Evolutionary conservation across 805 yeast genomes (phyloP), one percentile per base, ranked within the genome.

Genomic region (Cyberlindnera maclurae): DNA sequence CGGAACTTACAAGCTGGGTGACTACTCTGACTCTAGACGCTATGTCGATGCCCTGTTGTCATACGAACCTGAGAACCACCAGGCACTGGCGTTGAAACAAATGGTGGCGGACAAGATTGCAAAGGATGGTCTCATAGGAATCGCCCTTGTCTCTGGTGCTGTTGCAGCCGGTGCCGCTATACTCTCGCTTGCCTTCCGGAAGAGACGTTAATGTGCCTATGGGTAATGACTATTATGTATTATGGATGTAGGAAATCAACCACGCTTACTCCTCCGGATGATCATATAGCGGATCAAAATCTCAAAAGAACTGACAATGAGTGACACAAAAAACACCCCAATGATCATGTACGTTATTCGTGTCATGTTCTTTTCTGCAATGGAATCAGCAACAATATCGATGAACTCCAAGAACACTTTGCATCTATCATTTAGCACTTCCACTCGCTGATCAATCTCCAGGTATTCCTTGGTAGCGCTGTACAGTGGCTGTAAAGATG

Each of bases 381-480:
- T 82, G 33, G 96, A 85, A 56, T 93, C 97, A 15, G 90, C 88
- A 46, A 93, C 79, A 39, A 93, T 83, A 53, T 89, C 96, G 55
- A 87, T 85, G 53, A 93, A 84, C 55, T 93, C 98, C 54, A 93
- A 65, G 52, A 90, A 93, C 22, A 93, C 96, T 57, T 83, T 84
- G 59, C 97, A 89, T 35, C 97, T 67, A 57, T 90, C 97, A 52
- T 93, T 93, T 35, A 93, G 68, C 5, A 93, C 96, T 54, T 85
- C 89, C 24, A 90, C 96, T 38, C 98, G 67, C 60, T 86, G 96
- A 57, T 90, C 97, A 45, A 93, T 89, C 61, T 93, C 98, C 40
- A 93, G 64, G 53, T 93, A 93, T 47, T 93, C 96, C 42, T 96
- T 65, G 40, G 89, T 79, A 2, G 97, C 97, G 27, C 71, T 70